phyloP scores from a whole-genome alignment of 345 rosid species.

The Ceriops decandra region DNA sequence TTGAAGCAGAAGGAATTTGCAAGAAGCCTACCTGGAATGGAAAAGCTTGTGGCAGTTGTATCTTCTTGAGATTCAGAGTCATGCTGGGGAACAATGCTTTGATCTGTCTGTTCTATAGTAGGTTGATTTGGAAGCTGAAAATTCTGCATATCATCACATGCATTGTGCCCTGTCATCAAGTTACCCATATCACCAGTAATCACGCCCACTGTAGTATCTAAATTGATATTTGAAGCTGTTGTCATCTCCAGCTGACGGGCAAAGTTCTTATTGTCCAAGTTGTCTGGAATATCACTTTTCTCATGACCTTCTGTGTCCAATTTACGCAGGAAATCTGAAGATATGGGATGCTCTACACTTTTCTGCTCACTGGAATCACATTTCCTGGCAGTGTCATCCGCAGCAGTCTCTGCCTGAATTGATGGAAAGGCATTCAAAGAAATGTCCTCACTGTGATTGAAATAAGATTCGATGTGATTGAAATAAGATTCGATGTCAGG shows the following conservation, averaged over 20 bases:
- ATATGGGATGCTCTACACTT: neutral
- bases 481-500: neutral
- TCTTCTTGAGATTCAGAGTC: neutral
- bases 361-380: neutral
- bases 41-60: neutral
- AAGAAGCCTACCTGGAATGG: slow-evolving; percentile 1
- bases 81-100: neutral
- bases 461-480: neutral
- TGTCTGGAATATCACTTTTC: neutral
- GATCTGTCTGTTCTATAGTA: slow-evolving; percentile 15
- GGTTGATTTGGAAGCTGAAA: slow-evolving; percentile 10
- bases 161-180: slow-evolving; percentile 9
- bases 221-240: neutral
- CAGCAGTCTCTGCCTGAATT: neutral
- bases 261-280: neutral
- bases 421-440: neutral
- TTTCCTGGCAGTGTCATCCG: neutral
- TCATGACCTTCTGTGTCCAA: neutral
- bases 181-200: neutral
- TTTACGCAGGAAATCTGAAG: neutral
- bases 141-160: slow-evolving; percentile 11
- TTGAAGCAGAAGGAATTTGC: neutral
- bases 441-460: neutral
- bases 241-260: neutral
- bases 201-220: neutral